phyloP scores from a whole-genome alignment of 768 basidiomycete genomes.

The Phylloporus sp. region DNA sequence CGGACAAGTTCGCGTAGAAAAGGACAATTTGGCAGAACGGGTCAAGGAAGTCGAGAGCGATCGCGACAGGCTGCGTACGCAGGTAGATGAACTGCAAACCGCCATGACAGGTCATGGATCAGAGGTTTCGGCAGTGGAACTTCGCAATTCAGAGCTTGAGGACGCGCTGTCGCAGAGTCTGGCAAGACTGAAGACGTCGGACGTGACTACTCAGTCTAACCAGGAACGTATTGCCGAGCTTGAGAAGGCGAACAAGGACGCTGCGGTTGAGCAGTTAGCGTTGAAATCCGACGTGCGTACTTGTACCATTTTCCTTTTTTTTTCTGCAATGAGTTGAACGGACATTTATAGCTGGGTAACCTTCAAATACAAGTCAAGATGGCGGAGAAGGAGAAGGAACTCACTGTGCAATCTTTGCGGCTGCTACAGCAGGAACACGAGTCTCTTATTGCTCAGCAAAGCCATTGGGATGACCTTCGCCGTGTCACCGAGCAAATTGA shows the following conservation, averaged over 20 bases:
- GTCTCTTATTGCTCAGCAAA: slow-evolving; percentile 55
- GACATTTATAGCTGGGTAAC: slow-evolving; percentile 48
- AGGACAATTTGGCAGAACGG: slow-evolving; percentile 67
- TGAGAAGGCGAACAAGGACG: slow-evolving; percentile 58
- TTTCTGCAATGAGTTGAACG: background rate
- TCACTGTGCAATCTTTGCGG: slow-evolving; percentile 46
- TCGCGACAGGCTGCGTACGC: slow-evolving; percentile 54
- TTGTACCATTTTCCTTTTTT: background rate
- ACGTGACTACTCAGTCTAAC: slow-evolving; percentile 57
- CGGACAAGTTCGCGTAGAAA: slow-evolving; percentile 78
- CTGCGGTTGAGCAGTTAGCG: slow-evolving; percentile 50
- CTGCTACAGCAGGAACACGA: slow-evolving; percentile 60
- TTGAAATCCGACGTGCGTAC: slow-evolving; percentile 57
- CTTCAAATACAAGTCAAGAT: slow-evolving; percentile 57
- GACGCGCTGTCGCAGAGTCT: slow-evolving; percentile 72
- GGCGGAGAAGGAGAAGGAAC: slow-evolving; percentile 60
- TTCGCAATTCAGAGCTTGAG: slow-evolving; percentile 59
- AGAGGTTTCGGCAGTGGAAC: slow-evolving; percentile 46
- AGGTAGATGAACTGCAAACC: slow-evolving; percentile 53
- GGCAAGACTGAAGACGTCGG: slow-evolving; percentile 67
- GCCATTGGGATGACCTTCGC: slow-evolving; percentile 75
- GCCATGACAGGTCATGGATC: slow-evolving; percentile 39
- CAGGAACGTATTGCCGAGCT: slow-evolving; percentile 59
- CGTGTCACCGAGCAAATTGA: slow-evolving; percentile 73
- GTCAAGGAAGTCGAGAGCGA: slow-evolving; percentile 57